Conservation (phyloP, 2,329 filamentous ascomycete species). For the Aspergillus sp. region DNA sequence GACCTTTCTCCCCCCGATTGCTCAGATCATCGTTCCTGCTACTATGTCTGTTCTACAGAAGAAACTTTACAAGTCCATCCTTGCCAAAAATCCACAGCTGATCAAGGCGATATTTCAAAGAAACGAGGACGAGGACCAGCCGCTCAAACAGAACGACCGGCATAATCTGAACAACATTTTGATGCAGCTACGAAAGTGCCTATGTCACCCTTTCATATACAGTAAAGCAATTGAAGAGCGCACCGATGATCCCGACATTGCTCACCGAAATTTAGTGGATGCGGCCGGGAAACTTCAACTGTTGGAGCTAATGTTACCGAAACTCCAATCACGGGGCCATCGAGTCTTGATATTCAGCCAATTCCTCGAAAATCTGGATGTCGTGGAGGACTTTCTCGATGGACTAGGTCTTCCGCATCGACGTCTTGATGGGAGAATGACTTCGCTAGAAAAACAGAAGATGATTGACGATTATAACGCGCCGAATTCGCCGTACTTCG, state of each 20-base stretch:
- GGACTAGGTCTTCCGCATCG: constrained; percentile 71
- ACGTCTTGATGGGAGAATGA: constrained; percentile 82
- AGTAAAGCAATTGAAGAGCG: constrained; percentile 86
- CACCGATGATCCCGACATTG: constrained; percentile 57
- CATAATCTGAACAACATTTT: constrained; percentile 89
- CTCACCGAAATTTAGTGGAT: constrained; percentile 81
- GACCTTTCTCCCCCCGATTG: constrained; percentile 88
- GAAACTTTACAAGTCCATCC: constrained; percentile 89
- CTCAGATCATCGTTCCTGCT: constrained; percentile 93
- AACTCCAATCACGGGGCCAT: constrained; percentile 80
- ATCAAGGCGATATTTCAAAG: constrained; percentile 80
- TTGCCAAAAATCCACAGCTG: constrained; percentile 84
- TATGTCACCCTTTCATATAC: constrained; percentile 97
- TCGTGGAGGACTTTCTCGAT: constrained; percentile 87
- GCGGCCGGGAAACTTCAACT: constrained; percentile 87
- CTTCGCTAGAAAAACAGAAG: constrained; percentile 84
- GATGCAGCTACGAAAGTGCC: constrained; percentile 89
- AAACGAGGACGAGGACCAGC: constrained; percentile 53
- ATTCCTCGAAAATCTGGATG: constrained; percentile 81
- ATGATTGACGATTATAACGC: constrained; percentile 93
- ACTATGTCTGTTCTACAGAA: constrained; percentile 93
- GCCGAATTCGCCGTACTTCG: constrained; percentile 77
- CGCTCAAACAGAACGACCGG: constrained; percentile 66
- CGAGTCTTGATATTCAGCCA: constrained; percentile 95
- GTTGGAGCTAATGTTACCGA: constrained; percentile 81